Evolutionary conservation across 2,329 filamentous ascomycete genomes (phyloP), one percentile per base, ranked within the genome.

Genomic region (Epicoccum nigrum): DNA sequence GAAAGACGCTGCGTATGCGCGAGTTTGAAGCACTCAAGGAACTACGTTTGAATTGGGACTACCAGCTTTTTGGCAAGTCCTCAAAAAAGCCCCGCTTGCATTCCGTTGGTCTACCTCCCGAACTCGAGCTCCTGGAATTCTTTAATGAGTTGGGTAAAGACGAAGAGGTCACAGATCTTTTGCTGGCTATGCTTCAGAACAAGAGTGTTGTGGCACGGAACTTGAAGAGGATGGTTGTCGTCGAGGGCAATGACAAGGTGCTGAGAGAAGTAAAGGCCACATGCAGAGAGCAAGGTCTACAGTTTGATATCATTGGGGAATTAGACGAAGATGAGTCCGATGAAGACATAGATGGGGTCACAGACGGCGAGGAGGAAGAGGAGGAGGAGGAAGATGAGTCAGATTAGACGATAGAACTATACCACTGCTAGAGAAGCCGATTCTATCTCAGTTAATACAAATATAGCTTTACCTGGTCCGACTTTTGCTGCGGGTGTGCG

Each of bases 231-330:
- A 51, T 70, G 54, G 51, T 70, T 0, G 63, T 65, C 1, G 61
- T 65, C 0, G 67, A 66, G 12, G 65, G 61, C 4, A 63, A 68
- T n/a, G 43, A 62, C 1, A 54, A 55, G 7, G 59, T 70, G 3
- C 52, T 62, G 1, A 52, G 34, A 9, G 60, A 55, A 7, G 60
- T 68, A 16, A 68, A 67, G 41, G 52, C 64, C 19, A 59, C 57
- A 4, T 69, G 66, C 30, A 63, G 62, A 19, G 34, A 39, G 4
- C 56, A 58, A 2, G 58, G 56, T 1, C 17, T 69, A 41, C 53
- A 59, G 20, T 44, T 69, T 32, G 60, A 67, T 19, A 58, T 69
- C 82, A 89, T 63, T 86, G 85, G 12, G 85, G 63, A 57, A 1
- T 45, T 63, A 51, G 60, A 63, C 11, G 34, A 23, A 13, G 42